A percentile compares a stretch with the other conserved stretches of the same genome.
phyloP scores from a whole-genome alignment of 2,329 filamentous ascomycete species.

The Verticillium klebahnii region DNA sequence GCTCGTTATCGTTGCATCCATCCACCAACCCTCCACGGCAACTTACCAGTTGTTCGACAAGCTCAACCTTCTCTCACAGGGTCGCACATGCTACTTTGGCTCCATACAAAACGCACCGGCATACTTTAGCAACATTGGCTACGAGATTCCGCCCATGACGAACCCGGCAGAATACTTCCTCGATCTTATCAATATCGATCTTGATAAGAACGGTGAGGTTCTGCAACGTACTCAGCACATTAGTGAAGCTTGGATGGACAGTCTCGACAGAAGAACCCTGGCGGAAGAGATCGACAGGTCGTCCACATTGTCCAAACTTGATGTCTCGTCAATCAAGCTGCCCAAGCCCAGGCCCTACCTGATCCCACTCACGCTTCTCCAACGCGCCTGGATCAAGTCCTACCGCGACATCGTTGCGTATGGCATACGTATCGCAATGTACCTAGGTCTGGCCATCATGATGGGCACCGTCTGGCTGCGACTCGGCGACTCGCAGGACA shows the following conservation, averaged over 20 bases:
- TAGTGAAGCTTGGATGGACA: constrained; percentile 17
- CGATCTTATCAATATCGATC: constrained; percentile 75
- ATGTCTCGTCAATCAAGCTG: constrained; percentile 10
- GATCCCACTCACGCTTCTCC: constrained; percentile 62
- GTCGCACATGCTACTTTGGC: constrained; percentile 70
- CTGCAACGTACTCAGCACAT: constrained; percentile 17
- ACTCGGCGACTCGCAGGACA: constrained; percentile 60
- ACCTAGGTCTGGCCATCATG: constrained; percentile 69
- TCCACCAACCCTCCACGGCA: constrained; percentile 78
- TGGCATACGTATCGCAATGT: constrained; percentile 79
- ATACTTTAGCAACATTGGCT: constrained; percentile 60
- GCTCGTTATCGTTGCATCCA: constrained; percentile 75
- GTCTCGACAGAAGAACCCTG: constrained; percentile 11
- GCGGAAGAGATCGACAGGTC: not conserved
- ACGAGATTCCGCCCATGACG: constrained; percentile 61
- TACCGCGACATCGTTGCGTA: constrained; percentile 83
- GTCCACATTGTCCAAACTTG: constrained; percentile 1
- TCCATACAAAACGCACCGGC: constrained; percentile 48
- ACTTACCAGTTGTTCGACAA: constrained; percentile 81
- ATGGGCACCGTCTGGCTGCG: constrained; percentile 87
- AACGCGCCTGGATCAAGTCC: constrained; percentile 77
- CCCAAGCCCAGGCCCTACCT: constrained; percentile 39
- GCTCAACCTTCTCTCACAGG: constrained; percentile 66
- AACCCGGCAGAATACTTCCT: constrained; percentile 81
- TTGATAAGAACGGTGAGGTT: constrained; percentile 45